Evolutionary conservation across 2,329 filamentous ascomycete species (phyloP), one percentile per base, ranked within the genome.

Genomic region (Neopestalotiopsis sp.): DNA sequence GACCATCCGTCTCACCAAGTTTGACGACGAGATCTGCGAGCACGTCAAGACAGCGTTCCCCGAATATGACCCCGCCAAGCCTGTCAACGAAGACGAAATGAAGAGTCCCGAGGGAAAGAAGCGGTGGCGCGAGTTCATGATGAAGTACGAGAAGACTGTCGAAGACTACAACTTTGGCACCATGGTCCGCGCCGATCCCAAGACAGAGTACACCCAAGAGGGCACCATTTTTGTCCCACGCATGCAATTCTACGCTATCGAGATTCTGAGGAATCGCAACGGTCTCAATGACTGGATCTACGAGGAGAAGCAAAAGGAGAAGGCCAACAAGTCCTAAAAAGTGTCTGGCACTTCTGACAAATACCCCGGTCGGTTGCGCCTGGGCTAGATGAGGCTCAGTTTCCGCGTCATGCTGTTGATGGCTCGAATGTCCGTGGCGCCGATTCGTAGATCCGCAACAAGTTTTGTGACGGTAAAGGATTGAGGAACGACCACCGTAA

Each of bases 141-240:
- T 92, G 87, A 85, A 87, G 71, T 99, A 98, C 81, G 94, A 98
- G 84, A 95, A 97, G 82, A 95, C 89, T 82, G 86, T 99, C n/a
- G 92, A 96, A 72, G 97, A 99, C 82, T 99, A 91, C 86, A 99
- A 98, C 85, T 99, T 98, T 81, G 96, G 96, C 68, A 98, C 96
- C 42, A 95, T 99, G 88, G 81, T 99, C 75, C 90, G 96, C 69
- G 87, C 89, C 68, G 93, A 88, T 77, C 88, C 94, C 49, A 93
- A 92, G 75, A 89, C 82, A 66, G 95, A 98, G 81, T 98, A 99
- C 79, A 93, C 91, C 66, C 86, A 97, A 83, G 86, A 97, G 68
- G 94, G 92, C 67, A 97, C 94, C 3, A 97, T 99, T 66, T 98
- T 99, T 76, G 79, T 82, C 30, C 81, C 81, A 38, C 76, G 92